These are phyloP conservation scores for Ceratobasidium sp. DNA, from an alignment of 1,284 basidiomycete species.

Conservation along the genomic window DNA sequence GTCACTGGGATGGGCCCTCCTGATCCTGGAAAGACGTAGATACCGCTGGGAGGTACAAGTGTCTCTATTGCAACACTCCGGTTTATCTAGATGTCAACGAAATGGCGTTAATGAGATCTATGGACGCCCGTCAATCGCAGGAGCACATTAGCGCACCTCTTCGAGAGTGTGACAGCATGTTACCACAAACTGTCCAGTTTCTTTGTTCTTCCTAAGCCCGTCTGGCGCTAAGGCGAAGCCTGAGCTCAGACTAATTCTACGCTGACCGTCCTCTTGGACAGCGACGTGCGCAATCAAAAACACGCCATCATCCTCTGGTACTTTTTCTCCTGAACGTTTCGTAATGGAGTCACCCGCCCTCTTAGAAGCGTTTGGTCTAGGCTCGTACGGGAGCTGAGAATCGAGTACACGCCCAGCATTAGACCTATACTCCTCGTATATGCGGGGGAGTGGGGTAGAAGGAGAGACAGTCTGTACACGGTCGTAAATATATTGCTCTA, in stretches of 20 bases:
- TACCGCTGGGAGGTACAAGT: constrained; percentile 15
- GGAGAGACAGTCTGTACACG: constrained; percentile 4
- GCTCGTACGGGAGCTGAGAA: constrained; percentile 66
- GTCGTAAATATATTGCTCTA: constrained; percentile 37
- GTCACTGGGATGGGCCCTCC: constrained; percentile 63
- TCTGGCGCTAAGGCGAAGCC: constrained; percentile 68
- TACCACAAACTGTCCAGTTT: constrained; percentile 60
- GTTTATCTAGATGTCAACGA: constrained; percentile 31
- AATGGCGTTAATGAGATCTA: background rate
- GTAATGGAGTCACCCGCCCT: constrained; percentile 4
- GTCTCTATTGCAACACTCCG: constrained; percentile 9
- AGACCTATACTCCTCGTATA: constrained; percentile 57
- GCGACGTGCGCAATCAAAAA: constrained; percentile 73
- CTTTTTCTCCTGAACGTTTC: background rate
- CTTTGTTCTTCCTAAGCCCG: constrained; percentile 53
- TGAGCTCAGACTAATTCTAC: constrained; percentile 70
- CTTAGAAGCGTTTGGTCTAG: constrained; percentile 51
- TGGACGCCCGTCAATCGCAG: background rate
- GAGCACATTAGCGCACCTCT: constrained; percentile 61
- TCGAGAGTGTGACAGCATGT: constrained; percentile 79
- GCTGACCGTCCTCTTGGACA: constrained; percentile 58
- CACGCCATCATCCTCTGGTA: constrained; percentile 59
- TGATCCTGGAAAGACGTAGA: constrained; percentile 53
- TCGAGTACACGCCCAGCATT: constrained; percentile 63
- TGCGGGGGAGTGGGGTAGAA: constrained; percentile 22